A percentile compares a stretch with the other conserved stretches of the same genome.
phyloP scores from a whole-genome alignment of 257 asterid species.

The Solanum raphanifolium region DNA sequence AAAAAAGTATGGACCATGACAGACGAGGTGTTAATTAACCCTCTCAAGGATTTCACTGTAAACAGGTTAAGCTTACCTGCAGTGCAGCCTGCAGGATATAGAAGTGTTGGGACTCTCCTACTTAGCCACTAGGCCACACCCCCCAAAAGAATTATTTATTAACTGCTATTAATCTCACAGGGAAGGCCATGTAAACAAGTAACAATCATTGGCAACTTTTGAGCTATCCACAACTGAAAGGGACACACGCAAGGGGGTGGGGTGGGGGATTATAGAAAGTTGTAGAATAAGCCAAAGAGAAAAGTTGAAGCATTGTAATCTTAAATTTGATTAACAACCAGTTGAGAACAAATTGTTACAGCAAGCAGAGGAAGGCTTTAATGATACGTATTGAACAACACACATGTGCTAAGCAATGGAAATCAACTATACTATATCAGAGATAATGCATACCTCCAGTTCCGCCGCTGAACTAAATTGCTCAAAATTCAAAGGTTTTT shows the following conservation, averaged over 20 bases:
- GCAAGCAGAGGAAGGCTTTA: background rate
- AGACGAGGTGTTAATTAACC: background rate
- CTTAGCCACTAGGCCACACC: background rate
- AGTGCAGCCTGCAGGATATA: background rate
- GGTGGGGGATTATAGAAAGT: too few relatives aligned
- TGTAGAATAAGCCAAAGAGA: background rate
- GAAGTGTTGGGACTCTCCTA: background rate
- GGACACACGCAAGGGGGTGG: background rate
- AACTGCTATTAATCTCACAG: background rate
- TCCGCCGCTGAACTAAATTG: slow-evolving; percentile 50
- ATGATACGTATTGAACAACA: background rate
- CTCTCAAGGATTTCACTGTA: background rate
- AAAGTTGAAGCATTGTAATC: background rate
- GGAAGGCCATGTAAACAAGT: background rate
- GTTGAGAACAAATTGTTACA: background rate
- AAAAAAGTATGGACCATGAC: background rate
- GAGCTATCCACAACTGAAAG: background rate
- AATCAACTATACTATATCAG: background rate
- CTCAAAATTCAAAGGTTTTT: slow-evolving; percentile 46
- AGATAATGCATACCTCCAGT: slow-evolving; percentile 37
- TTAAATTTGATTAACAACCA: background rate
- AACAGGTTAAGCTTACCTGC: background rate
- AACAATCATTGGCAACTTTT: background rate
- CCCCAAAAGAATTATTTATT: background rate
- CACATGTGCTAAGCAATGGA: background rate